Conservation (phyloP, 164 flowering plant genomes). For the Umbellularia californica region DNA sequence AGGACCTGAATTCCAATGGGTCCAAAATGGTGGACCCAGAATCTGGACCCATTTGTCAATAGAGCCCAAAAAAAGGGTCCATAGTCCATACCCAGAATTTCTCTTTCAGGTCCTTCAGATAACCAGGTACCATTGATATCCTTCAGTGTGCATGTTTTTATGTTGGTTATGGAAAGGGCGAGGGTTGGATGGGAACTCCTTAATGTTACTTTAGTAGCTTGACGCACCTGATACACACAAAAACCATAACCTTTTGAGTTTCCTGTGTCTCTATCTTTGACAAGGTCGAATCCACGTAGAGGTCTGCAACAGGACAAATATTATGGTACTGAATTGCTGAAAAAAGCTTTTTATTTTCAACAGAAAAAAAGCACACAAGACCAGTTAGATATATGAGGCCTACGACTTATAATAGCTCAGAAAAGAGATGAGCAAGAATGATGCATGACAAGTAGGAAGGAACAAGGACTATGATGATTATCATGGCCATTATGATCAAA, state of each 20-base stretch:
- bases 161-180: no score
- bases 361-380: background rate
- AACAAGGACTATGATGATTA: background rate
- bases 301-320: slow-evolving; percentile 38
- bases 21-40: no score
- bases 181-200: no score
- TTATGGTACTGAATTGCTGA: background rate
- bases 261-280: slow-evolving; percentile 87
- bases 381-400: background rate
- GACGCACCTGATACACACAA: slow-evolving; percentile 66
- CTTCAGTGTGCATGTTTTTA: no score
- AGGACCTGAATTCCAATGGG: no score
- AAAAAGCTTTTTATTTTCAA: no score
- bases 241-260: slow-evolving; percentile 91
- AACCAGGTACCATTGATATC: no score
- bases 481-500: background rate
- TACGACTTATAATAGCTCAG: background rate
- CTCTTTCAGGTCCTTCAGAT: no score
- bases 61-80: no score
- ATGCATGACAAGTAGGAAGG: background rate
- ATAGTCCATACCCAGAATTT: no score
- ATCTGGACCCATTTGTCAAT: no score
- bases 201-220: background rate
- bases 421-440: background rate
- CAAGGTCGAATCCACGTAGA: slow-evolving; percentile 77